Percentiles rank a stretch among this genome's conserved stretches.
These are phyloP conservation scores for Termitomyces eurrhizus DNA, from an alignment of 768 basidiomycete genomes.

Conservation along the genomic window DNA sequence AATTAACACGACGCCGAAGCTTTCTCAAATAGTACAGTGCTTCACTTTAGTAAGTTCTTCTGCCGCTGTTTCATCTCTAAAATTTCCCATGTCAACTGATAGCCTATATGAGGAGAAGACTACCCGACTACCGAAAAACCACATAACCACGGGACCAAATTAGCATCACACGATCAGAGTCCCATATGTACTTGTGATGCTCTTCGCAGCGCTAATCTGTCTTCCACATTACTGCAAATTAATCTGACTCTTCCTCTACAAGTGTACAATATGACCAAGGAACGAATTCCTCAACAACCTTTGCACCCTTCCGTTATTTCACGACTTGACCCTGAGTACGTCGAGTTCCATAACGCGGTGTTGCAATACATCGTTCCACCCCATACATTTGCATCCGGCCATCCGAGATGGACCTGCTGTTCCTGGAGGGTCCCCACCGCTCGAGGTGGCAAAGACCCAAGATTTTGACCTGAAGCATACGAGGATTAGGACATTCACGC, in stretches of 20 bases:
- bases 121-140: background rate
- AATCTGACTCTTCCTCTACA: background rate
- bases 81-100: background rate
- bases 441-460: slow-evolving; percentile 50
- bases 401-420: slow-evolving; percentile 50
- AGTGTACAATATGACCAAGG: background rate
- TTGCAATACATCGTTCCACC: slow-evolving; percentile 43
- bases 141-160: background rate
- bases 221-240: background rate
- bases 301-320: slow-evolving; percentile 59
- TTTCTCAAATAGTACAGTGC: no score
- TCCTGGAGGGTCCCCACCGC: slow-evolving; percentile 52
- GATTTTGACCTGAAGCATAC: slow-evolving; percentile 52
- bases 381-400: slow-evolving; percentile 49
- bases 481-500: slow-evolving; percentile 62
- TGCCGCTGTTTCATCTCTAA: no score
- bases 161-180: background rate
- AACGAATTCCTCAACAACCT: slow-evolving; percentile 33
- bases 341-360: slow-evolving; percentile 53
- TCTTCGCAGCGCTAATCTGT: background rate
- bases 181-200: background rate
- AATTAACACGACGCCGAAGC: no score
- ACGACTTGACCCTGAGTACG: slow-evolving; percentile 64
- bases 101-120: background rate
- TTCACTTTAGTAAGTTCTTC: no score